A percentile compares a stretch with the other conserved stretches of the same genome.
phyloP scores from a whole-genome alignment of 2,329 filamentous ascomycete species.

The Colletotrichum acutatum region DNA sequence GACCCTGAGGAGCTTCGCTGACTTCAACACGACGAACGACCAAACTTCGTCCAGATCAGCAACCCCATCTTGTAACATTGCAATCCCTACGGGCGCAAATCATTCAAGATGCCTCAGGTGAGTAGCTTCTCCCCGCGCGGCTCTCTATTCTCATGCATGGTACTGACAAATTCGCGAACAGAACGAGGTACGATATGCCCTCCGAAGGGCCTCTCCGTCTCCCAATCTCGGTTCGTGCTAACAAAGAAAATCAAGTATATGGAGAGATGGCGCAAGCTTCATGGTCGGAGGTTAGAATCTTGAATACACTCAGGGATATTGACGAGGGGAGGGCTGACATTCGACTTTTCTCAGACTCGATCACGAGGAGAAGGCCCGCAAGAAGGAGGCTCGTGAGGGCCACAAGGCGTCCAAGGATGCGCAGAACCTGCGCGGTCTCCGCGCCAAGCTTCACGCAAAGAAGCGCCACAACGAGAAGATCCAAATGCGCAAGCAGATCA shows the following conservation, averaged over 20 bases:
- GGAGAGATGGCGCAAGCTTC: conserved; percentile 66
- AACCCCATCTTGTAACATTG: neutral
- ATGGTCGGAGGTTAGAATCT: conserved; percentile 51
- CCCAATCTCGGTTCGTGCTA: neutral
- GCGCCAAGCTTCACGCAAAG: conserved; percentile 93
- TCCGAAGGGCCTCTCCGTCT: neutral
- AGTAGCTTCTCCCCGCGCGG: neutral
- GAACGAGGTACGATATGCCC: neutral
- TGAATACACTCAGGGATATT: neutral
- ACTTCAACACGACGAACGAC: neutral
- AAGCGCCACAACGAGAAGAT: conserved; percentile 98
- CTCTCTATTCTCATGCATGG: neutral
- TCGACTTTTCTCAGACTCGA: conserved; percentile 59
- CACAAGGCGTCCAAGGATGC: conserved; percentile 91
- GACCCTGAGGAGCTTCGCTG: neutral
- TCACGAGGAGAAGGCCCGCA: conserved; percentile 89
- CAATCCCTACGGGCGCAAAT: conserved; percentile 25
- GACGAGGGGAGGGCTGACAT: neutral
- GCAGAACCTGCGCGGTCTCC: conserved; percentile 90
- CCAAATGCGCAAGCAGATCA: conserved; percentile 95
- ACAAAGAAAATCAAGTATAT: conserved; percentile 70
- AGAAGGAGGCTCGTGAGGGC: conserved; percentile 86
- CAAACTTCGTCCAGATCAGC: neutral
- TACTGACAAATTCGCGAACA: neutral
- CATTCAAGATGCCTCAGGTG: conserved; percentile 32